phyloP scores from a whole-genome alignment of 208 protist species.

The Trypanosomatidae sp. region DNA sequence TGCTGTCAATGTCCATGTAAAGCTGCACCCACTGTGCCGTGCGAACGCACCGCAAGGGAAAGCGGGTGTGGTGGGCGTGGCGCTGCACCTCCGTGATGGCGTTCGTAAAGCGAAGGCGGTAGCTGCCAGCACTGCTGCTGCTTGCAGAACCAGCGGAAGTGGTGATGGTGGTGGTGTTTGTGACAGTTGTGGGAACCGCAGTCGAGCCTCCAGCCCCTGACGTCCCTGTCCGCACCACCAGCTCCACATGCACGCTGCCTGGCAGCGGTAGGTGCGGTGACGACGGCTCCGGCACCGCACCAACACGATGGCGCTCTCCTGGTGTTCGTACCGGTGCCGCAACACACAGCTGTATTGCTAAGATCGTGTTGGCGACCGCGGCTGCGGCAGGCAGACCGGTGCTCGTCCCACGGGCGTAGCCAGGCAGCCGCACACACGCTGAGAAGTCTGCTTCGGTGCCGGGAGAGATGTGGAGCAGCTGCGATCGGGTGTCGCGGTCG shows the following conservation, averaged over 20 bases:
- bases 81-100: slow-evolving; percentile 31
- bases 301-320: neutral
- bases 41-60: slow-evolving; percentile 51
- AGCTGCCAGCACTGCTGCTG: slow-evolving; percentile 11
- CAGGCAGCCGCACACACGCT: slow-evolving; percentile 22
- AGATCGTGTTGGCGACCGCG: slow-evolving; percentile 16
- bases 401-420: neutral
- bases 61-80: slow-evolving; percentile 56
- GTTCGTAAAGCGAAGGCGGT: slow-evolving; percentile 48
- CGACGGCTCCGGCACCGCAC: neutral
- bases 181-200: too few relatives aligned
- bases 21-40: slow-evolving; percentile 66
- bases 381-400: neutral
- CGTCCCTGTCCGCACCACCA: slow-evolving; percentile 15
- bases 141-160: neutral
- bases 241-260: slow-evolving; percentile 19
- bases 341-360: slow-evolving; percentile 63
- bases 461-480: slow-evolving; percentile 65
- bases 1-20: slow-evolving; percentile 50
- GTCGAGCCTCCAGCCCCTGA: too few relatives aligned
- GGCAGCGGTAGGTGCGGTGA: slow-evolving; percentile 2
- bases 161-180: neutral
- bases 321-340: slow-evolving; percentile 5
- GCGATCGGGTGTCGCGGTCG: slow-evolving; percentile 66
- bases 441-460: slow-evolving; percentile 51